Evolutionary conservation across 768 basidiomycete species (phyloP).

Genomic region (Holtermannia corniformis): DNA sequence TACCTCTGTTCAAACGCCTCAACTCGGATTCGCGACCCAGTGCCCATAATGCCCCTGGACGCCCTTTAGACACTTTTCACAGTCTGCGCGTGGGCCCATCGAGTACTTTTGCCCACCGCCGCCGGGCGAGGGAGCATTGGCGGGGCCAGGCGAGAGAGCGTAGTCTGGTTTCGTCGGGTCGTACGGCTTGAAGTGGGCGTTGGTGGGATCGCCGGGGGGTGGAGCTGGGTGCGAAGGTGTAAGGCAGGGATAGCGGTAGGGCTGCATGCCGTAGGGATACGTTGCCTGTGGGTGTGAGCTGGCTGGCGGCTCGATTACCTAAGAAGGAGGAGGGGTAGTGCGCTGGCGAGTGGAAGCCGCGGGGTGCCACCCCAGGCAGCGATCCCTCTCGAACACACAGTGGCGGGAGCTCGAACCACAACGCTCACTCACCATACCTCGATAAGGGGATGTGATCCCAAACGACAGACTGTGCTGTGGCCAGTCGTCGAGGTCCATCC

Average conservation of each 20-base stretch:
- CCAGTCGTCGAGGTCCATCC: not conserved
- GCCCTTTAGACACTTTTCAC: constrained; percentile 8
- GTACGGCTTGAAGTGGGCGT: constrained; percentile 21
- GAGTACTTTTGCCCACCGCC: not conserved
- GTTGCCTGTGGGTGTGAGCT: not conserved
- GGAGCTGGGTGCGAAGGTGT: constrained; percentile 17
- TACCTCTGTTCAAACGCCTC: not conserved
- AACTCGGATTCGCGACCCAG: not conserved
- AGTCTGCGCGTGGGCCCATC: constrained; percentile 15
- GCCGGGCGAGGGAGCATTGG: not conserved
- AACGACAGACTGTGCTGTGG: not conserved
- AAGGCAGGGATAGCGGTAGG: constrained; percentile 29
- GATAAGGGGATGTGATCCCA: not conserved
- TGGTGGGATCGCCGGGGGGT: constrained; percentile 23
- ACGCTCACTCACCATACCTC: not conserved
- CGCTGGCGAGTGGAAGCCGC: not conserved
- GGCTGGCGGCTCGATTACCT: not conserved
- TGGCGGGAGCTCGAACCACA: no score
- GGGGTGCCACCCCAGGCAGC: no score
- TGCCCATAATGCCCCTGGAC: constrained; percentile 9
- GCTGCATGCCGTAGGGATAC: constrained; percentile 27
- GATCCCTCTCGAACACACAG: no score
- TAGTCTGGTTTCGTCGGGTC: constrained; percentile 8
- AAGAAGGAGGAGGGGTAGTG: constrained; percentile 1
- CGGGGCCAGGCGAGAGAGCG: not conserved